Percentiles rank a stretch among this genome's conserved stretches.
These are phyloP conservation scores for Melampsora abietis-canadensis DNA, from an alignment of 1,284 basidiomycete species.

Conservation along the genomic window DNA sequence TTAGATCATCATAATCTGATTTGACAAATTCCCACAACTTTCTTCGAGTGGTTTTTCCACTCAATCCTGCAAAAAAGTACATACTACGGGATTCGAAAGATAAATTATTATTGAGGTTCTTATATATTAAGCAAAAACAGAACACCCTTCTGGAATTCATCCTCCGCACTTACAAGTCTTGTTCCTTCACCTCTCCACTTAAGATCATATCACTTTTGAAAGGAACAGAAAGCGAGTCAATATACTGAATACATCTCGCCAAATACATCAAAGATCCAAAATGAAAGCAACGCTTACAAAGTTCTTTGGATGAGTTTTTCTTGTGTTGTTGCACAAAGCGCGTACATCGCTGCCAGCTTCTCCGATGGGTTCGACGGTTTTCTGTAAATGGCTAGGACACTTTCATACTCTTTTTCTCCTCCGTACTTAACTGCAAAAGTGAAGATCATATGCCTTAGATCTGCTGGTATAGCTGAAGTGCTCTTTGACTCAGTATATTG, in stretches of 20 bases:
- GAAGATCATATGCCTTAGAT: constrained; percentile 45
- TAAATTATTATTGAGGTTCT: background rate
- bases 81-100: constrained; percentile 9
- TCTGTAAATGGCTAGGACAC: constrained; percentile 67
- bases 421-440: constrained; percentile 67
- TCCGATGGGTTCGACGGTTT: constrained; percentile 63
- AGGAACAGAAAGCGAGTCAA: background rate
- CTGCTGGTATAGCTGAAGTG: constrained; percentile 48
- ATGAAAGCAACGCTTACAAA: constrained; percentile 48
- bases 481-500: constrained; percentile 17
- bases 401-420: constrained; percentile 72
- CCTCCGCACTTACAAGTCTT: constrained; percentile 49
- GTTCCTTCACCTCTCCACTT: constrained; percentile 53
- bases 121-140: background rate
- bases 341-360: constrained; percentile 53
- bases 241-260: background rate
- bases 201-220: constrained; percentile 45
- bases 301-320: constrained; percentile 51
- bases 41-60: constrained; percentile 51
- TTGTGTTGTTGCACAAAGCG: constrained; percentile 51
- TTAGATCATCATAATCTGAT: constrained; percentile 51
- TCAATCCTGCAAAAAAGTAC: constrained; percentile 52
- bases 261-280: background rate
- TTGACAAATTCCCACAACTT: constrained; percentile 53
- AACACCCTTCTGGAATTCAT: background rate